phyloP scores from a whole-genome alignment of 2,329 filamentous ascomycete genomes.

The Dactylellina leptospora region DNA sequence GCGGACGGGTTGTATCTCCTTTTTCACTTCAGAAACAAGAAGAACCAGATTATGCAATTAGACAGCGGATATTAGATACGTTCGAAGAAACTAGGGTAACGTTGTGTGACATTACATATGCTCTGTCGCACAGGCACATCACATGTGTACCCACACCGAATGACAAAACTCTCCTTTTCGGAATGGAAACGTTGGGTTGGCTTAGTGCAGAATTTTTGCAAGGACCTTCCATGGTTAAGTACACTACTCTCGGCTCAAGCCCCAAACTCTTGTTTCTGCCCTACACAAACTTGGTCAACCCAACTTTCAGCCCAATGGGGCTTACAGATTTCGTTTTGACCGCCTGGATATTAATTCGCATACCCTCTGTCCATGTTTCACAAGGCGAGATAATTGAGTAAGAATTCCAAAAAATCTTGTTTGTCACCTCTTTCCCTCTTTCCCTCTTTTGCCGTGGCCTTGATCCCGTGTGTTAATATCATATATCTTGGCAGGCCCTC shows the following conservation, averaged over 20 bases:
- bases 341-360: conserved; percentile 11
- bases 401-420: conserved; percentile 32
- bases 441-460: conserved; percentile 21
- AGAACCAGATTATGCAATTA: no score
- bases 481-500: conserved; percentile 31
- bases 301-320: conserved; percentile 43
- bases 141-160: conserved; percentile 46
- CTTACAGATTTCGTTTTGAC: conserved; percentile 28
- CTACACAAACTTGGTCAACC: conserved; percentile 13
- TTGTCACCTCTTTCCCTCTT: conserved; percentile 23
- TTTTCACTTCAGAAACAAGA: no score
- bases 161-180: conserved; percentile 17
- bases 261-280: conserved; percentile 47
- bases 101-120: conserved; percentile 49
- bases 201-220: conserved; percentile 12
- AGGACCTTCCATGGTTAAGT: conserved; percentile 41
- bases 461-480: conserved; percentile 34
- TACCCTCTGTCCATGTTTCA: conserved; percentile 33
- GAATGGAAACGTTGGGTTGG: conserved; percentile 26
- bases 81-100: conserved; percentile 27
- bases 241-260: conserved; percentile 27
- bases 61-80: no score
- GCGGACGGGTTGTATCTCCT: no score
- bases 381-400: conserved; percentile 17
- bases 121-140: conserved; percentile 39